Evolutionary conservation across 805 yeast species (phyloP).

Genomic region (Candida koratica): DNA sequence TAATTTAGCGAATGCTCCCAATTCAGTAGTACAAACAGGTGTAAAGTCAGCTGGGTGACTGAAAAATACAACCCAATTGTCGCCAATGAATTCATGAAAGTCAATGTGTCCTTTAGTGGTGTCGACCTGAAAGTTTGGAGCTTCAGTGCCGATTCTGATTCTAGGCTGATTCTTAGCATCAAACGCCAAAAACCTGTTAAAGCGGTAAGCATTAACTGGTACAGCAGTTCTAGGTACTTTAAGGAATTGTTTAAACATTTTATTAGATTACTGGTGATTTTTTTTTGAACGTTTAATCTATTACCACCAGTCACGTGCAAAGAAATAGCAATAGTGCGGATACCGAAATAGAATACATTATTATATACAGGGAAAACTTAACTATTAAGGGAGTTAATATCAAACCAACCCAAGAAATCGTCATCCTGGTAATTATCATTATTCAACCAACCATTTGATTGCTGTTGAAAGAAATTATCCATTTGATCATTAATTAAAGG

Average conservation of each 20-base stretch:
- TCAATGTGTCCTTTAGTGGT: conserved; percentile 61
- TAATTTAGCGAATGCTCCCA: conserved; percentile 70
- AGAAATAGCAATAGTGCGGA: too few species aligned
- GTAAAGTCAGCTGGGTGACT: conserved; percentile 79
- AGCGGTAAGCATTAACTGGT: conserved; percentile 6
- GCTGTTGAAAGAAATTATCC: conserved; percentile 71
- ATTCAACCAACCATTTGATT: conserved; percentile 82
- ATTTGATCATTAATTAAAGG: conserved; percentile 29
- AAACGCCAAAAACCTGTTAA: conserved; percentile 26
- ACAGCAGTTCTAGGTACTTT: conserved; percentile 4
- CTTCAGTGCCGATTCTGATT: conserved; percentile 55
- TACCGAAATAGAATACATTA: too few species aligned
- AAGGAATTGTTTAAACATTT: conserved; percentile 16
- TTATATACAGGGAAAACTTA: too few species aligned
- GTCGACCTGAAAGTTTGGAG: conserved; percentile 64
- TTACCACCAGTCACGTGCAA: too few species aligned
- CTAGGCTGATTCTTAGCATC: conserved; percentile 40
- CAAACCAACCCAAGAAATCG: conserved; percentile 93
- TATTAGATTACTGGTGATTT: background rate
- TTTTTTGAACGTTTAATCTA: too few species aligned
- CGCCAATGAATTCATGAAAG: conserved; percentile 61
- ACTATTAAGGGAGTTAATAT: conserved; percentile 56
- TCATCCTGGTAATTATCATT: conserved; percentile 56
- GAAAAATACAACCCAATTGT: conserved; percentile 63
- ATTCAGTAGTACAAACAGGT: conserved; percentile 75